Percentiles rank a stretch among this genome's conserved stretches.
Evolutionary conservation across 2,329 filamentous ascomycete genomes (phyloP).

Genomic region (Fusarium virguliforme): DNA sequence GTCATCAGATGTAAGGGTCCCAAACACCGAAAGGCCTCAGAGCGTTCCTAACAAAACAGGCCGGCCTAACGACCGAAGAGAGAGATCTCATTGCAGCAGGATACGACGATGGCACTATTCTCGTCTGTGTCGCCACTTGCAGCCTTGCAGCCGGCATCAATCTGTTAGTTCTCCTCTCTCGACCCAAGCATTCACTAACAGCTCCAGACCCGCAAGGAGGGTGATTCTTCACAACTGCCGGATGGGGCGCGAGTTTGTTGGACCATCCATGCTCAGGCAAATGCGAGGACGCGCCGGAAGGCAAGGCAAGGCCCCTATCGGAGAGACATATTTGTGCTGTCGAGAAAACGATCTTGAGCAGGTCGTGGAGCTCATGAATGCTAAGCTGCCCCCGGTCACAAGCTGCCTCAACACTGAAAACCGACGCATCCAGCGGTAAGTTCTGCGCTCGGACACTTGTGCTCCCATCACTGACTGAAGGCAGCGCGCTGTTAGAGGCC

Average conservation of each 20-base stretch:
- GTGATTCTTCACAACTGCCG: constrained; percentile 83
- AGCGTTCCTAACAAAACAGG: constrained; percentile 59
- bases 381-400: constrained; percentile 78
- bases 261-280: constrained; percentile 84
- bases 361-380: constrained; percentile 79
- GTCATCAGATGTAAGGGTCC: constrained; percentile 57
- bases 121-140: constrained; percentile 83
- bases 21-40: background rate
- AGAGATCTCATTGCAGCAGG: constrained; percentile 79
- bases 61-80: constrained; percentile 82
- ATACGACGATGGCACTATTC: constrained; percentile 78
- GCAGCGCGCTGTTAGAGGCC: constrained; percentile 79
- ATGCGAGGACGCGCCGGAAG: constrained; percentile 85
- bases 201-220: constrained; percentile 71
- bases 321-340: constrained; percentile 85
- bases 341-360: constrained; percentile 77
- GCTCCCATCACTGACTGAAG: constrained; percentile 31
- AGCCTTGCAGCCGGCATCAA: constrained; percentile 89
- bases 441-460: background rate
- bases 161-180: constrained; percentile 58
- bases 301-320: constrained; percentile 83
- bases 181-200: constrained; percentile 25
- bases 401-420: constrained; percentile 80
- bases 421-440: constrained; percentile 76
- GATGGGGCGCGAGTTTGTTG: constrained; percentile 84